Conservation (phyloP, 169 alveolate genomes). For the Babesia bovis region DNA sequence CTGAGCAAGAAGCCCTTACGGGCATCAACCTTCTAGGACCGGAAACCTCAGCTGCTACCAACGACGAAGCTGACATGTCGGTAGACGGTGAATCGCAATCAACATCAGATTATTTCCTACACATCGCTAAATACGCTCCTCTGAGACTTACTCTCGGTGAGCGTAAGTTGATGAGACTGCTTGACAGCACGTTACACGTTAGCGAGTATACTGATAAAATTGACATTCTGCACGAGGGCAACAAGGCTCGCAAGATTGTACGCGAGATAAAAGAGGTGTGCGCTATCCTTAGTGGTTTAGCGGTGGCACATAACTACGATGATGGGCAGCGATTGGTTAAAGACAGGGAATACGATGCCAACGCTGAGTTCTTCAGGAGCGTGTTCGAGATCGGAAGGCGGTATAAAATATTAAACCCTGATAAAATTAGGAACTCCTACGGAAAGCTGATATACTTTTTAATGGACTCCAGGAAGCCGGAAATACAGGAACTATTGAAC, state of each 20-base stretch:
- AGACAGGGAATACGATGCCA: conserved; percentile 79
- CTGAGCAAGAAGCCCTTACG: conserved; percentile 28
- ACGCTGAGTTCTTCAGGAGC: conserved; percentile 80
- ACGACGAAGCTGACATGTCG: conserved; percentile 3
- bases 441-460: conserved; percentile 87
- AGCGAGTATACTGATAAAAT: conserved; percentile 88
- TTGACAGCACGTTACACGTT: conserved; percentile 87
- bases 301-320: conserved; percentile 87
- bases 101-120: conserved; percentile 18
- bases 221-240: conserved; percentile 79
- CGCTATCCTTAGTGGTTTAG: conserved; percentile 87
- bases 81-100: conserved; percentile 23
- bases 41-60: neutral
- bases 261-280: conserved; percentile 85
- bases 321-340: conserved; percentile 84
- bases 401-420: conserved; percentile 90
- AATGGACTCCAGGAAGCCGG: conserved; percentile 88
- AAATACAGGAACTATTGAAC: conserved; percentile 80
- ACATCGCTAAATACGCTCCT: conserved; percentile 59
- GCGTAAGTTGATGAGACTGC: conserved; percentile 79
- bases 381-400: conserved; percentile 89
- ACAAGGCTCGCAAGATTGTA: conserved; percentile 76
- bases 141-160: conserved; percentile 65
- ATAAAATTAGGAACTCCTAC: conserved; percentile 85
- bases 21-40: conserved; percentile 41